These are phyloP conservation scores for Stereocaulon alpinum DNA, from an alignment of 495 filamentous ascomycete species.

Conservation along the genomic window DNA sequence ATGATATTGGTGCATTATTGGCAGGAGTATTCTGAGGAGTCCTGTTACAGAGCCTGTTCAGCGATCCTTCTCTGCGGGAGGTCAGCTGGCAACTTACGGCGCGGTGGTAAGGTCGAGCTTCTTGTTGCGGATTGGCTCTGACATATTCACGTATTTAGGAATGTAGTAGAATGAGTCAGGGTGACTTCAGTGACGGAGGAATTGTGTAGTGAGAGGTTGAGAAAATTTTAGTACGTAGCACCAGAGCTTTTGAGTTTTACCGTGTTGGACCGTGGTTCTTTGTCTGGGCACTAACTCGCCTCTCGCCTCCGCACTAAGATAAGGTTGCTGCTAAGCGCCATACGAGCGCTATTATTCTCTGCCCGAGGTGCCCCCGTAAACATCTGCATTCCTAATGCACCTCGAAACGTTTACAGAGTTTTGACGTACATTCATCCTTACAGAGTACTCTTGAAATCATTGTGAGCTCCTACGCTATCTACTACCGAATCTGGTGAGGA, in stretches of 20 bases:
- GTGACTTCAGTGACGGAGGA: conserved; percentile 15
- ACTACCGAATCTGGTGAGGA: too few species aligned
- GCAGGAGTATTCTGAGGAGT: conserved; percentile 96
- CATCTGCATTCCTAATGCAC: too few species aligned
- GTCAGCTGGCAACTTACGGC: conserved; percentile 50
- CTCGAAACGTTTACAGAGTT: too few species aligned
- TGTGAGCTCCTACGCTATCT: too few species aligned
- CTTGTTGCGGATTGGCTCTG: conserved; percentile 85
- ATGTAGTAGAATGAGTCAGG: conserved; percentile 28
- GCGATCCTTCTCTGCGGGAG: conserved; percentile 2
- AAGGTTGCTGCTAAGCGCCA: neutral
- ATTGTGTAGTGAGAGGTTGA: conserved; percentile 17
- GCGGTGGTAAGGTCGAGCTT: conserved; percentile 71
- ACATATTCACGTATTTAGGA: conserved; percentile 48
- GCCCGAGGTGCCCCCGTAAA: too few species aligned
- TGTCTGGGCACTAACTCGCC: too few species aligned
- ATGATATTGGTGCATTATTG: conserved; percentile 91
- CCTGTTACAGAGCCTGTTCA: conserved; percentile 32
- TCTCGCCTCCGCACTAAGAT: conserved; percentile 1
- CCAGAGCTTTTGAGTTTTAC: neutral
- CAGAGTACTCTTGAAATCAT: too few species aligned
- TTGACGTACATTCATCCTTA: too few species aligned
- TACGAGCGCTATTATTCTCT: too few species aligned
- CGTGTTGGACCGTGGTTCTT: neutral
- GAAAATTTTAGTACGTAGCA: conserved; percentile 4